Base-by-base conservation (phyloP, 805 yeast genomes). In the Saturnispora galanensis region DNA sequence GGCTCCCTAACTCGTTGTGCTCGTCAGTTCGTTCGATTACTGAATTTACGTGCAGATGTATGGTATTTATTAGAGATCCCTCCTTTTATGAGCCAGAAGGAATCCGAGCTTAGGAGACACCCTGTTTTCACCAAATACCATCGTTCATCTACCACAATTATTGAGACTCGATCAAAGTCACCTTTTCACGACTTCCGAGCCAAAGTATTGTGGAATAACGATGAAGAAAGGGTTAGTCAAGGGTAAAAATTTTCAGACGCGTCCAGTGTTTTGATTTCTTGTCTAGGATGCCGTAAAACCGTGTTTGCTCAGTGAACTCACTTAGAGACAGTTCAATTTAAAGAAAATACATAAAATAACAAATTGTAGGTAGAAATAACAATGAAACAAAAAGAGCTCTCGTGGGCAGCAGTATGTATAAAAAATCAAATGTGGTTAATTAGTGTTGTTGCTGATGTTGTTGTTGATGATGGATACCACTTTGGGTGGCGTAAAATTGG, bases 41-140 rank as follows among this genome's bases (percentile, higher is more conserved):
- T 21, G 8, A 21, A 21, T 21, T 21, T 21, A 21, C 26, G 7
- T 21, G 26, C 26, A 21, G 26, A 21, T 21, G 26, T 21, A 21
- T 21, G 26, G 26, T 21, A 21, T 6, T 21, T 21, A 21, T 21
- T 21, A 21, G 26, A 21, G 26, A 21, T 21, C 26, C 26, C 26
- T 21, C 26, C 26, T 3, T 21, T 21, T 21, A 21, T 5, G 26
- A 21, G 26, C 26, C 26, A 21, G 26, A 21, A 21, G 26, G n/a
- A 37, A 38, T 17, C 35, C 34, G 34, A 38, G 34, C 34, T 31
- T 18, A 38, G 15, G 44, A 41, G 44, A 41, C 44, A n/a, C 12
- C n/a, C 12, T 4, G 2, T 21, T 21, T 21, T 21, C 31, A 15
- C 15, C 26, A 17, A 38, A n/a, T 16, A 17, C 10, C 15, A 32